A percentile compares a stretch with the other conserved stretches of the same genome.
phyloP scores from a whole-genome alignment of 345 rosid species.

The Murraya paniculata region DNA sequence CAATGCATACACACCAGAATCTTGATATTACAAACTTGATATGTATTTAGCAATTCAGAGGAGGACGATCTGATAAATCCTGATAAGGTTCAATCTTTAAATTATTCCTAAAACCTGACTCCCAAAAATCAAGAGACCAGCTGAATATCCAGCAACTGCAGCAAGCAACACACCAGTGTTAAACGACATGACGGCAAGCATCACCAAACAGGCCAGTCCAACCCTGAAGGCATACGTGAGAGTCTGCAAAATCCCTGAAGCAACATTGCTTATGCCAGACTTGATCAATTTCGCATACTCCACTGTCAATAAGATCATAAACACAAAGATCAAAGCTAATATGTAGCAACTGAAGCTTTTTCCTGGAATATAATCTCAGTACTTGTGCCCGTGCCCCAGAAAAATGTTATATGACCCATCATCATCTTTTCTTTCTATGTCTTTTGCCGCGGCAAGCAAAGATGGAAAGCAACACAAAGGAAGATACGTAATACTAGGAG shows the following conservation, averaged over 20 bases:
- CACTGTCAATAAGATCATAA: constrained; percentile 24
- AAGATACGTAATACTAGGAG: not conserved
- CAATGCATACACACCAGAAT: no score
- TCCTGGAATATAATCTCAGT: constrained; percentile 28
- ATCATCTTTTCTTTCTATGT: not conserved
- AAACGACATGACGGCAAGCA: constrained; percentile 39
- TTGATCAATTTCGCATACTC: constrained; percentile 30
- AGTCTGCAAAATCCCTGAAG: constrained; percentile 19
- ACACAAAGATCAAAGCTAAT: constrained; percentile 28
- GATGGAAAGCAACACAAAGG: not conserved
- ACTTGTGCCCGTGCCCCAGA: constrained; percentile 30
- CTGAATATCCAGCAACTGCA: constrained; percentile 24
- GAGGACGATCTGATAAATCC: constrained; percentile 25
- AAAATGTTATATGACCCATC: constrained; percentile 23
- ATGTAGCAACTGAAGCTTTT: constrained; percentile 8
- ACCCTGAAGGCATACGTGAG: constrained; percentile 15
- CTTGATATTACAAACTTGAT: no score
- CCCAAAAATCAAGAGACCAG: constrained; percentile 30
- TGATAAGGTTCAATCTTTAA: not conserved
- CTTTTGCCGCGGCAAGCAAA: not conserved
- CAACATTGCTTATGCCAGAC: not conserved
- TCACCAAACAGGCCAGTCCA: constrained; percentile 24
- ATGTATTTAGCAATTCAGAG: constrained; percentile 15
- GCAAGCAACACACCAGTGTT: constrained; percentile 21
- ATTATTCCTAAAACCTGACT: constrained; percentile 17